Evolutionary conservation across 2,329 filamentous ascomycete genomes (phyloP).

Genomic region (Sclerotinia spermophila): DNA sequence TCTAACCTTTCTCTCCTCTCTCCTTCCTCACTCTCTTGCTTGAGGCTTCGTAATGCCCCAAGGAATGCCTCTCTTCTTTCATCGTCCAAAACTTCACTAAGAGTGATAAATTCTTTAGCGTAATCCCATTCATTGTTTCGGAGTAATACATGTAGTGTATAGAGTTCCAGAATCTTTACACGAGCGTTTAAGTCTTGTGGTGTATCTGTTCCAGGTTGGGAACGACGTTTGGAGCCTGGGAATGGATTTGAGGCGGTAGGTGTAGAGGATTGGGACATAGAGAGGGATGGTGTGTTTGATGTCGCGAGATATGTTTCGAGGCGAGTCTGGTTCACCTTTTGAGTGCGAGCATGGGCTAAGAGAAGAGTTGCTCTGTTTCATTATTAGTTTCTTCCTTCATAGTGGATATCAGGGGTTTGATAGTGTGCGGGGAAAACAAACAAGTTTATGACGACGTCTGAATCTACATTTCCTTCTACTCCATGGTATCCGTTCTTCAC

Average conservation of each 20-base stretch:
- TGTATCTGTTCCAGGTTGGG: slow-evolving; percentile 64
- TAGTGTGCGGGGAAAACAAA: slow-evolving; percentile 42
- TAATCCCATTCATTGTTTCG: slow-evolving; percentile 96
- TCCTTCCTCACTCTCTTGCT: slow-evolving; percentile 77
- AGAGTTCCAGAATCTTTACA: slow-evolving; percentile 91
- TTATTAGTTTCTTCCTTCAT: slow-evolving; percentile 28
- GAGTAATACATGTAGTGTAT: slow-evolving; percentile 90
- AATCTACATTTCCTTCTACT: slow-evolving; percentile 84
- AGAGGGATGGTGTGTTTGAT: slow-evolving; percentile 67
- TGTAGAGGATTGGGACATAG: slow-evolving; percentile 69
- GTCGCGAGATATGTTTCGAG: slow-evolving; percentile 87
- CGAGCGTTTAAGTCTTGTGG: slow-evolving; percentile 79
- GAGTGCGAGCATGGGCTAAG: slow-evolving; percentile 81
- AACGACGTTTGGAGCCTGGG: slow-evolving; percentile 31
- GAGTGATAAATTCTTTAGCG: slow-evolving; percentile 81
- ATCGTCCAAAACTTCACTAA: slow-evolving; percentile 84
- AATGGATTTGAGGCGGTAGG: slow-evolving; percentile 45
- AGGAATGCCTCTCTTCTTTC: slow-evolving; percentile 87
- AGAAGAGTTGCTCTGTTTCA: slow-evolving; percentile 73
- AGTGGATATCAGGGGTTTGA: slow-evolving; percentile 11
- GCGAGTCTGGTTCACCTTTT: slow-evolving; percentile 78
- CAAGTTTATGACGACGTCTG: slow-evolving; percentile 90
- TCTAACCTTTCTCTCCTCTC: slow-evolving; percentile 59
- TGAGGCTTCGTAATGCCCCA: slow-evolving; percentile 76
- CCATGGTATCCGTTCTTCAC: slow-evolving; percentile 83